Conservation (phyloP, 805 yeast genomes). For the Martiniozyma abietophila region DNA sequence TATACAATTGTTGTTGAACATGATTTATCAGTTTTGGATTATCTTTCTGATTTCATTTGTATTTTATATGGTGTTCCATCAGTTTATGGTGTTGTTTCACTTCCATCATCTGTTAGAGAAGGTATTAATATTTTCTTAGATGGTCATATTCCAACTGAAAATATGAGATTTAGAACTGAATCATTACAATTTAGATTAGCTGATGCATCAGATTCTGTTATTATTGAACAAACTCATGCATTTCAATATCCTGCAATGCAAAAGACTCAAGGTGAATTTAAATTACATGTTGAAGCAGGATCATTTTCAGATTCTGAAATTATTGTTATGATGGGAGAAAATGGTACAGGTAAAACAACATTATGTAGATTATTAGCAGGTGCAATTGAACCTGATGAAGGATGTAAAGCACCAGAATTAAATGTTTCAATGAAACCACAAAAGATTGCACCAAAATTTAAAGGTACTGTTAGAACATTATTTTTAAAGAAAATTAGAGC, state of each 20-base stretch:
- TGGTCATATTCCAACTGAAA: slow-evolving; percentile 96
- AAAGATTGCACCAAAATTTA: slow-evolving; percentile 97
- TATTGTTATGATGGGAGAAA: slow-evolving; percentile 99
- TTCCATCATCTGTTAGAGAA: slow-evolving; percentile 96
- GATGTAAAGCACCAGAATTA: slow-evolving; percentile 71
- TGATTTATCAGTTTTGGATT: slow-evolving; percentile 95
- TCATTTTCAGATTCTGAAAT: slow-evolving; percentile 94
- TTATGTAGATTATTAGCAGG: slow-evolving; percentile 95
- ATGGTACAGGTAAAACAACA: slow-evolving; percentile 99
- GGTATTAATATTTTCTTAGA: slow-evolving; percentile 98
- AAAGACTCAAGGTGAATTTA: slow-evolving; percentile 96
- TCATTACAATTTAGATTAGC: slow-evolving; percentile 87
- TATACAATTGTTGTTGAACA: slow-evolving; percentile 98
- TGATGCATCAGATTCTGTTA: slow-evolving; percentile 75
- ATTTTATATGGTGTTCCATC: slow-evolving; percentile 97
- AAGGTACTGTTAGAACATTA: slow-evolving; percentile 96
- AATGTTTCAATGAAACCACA: slow-evolving; percentile 98
- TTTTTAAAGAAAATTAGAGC: slow-evolving; percentile 95
- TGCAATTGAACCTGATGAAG: slow-evolving; percentile 78
- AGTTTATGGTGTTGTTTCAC: slow-evolving; percentile 95
- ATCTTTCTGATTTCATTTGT: slow-evolving; percentile 93
- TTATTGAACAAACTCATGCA: slow-evolving; percentile 70
- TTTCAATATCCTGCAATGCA: slow-evolving; percentile 70
- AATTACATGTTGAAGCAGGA: slow-evolving; percentile 72
- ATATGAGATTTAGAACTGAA: slow-evolving; percentile 93